Base-by-base conservation (phyloP, 163 green algal species). In the Prototheca stagnorum region DNA sequence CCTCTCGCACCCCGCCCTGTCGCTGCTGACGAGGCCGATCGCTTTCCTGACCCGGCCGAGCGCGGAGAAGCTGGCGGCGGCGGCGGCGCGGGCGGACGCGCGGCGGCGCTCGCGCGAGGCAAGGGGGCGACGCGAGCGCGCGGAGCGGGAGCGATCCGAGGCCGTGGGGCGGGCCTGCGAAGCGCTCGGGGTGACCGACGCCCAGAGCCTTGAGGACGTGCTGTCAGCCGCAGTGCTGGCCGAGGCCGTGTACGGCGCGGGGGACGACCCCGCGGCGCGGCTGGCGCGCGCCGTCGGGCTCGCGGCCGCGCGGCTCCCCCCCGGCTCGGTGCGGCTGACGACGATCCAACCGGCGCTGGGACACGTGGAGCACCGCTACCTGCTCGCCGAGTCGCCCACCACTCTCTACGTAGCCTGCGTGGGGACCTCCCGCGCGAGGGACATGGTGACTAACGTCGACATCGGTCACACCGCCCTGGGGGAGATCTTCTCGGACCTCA, bases 161-260 rank as follows among this genome's bases (percentile, higher is more conserved):
- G n/a, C n/a, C n/a, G n/a, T n/a, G n/a, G n/a, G n/a, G n/a, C n/a
- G n/a, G n/a, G n/a, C n/a, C n/a, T n/a, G n/a, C n/a, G n/a, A n/a
- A n/a, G n/a, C n/a, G n/a, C n/a, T n/a, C n/a, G n/a, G n/a, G n/a
- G n/a, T n/a, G n/a, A n/a, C n/a, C n/a, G n/a, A n/a, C n/a, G n/a
- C n/a, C 37, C 7, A 1, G 1, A 23, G 12, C 11, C 31, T 37
- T 6, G 9, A 33, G 23, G 51, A 51, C n/a, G 33, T 57, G 23
- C 41, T 51, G 51, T 29, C 45, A 17, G 5, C 24, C 6, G 44
- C 81, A 12, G 35, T 80, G 5, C 64, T 86, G 25, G 66, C 54
- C 1, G 77, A 86, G 53, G 64, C 52, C 28, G 70, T 79, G 1
- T 89, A 89, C 67, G 85, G 80, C 39, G 72, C 75, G 54, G 31